Conservation (phyloP, 768 basidiomycete species). For the Clitopilus passeckerianus region DNA sequence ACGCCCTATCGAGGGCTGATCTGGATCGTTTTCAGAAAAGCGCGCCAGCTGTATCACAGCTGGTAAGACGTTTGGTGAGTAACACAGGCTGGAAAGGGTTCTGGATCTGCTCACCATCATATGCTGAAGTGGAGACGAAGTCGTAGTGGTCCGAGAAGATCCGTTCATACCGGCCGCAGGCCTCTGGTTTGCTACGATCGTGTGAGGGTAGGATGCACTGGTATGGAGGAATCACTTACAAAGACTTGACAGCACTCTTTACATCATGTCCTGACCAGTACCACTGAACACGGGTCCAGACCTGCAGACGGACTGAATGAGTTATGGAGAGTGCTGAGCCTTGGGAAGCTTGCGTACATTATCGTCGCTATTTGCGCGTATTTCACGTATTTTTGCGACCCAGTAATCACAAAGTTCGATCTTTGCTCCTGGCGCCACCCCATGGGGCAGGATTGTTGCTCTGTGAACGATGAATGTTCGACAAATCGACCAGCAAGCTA, state of each 20-base stretch:
- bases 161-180: slow-evolving; percentile 44
- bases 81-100: neutral
- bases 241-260: slow-evolving; percentile 34
- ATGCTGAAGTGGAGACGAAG: slow-evolving; percentile 36
- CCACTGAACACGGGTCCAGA: slow-evolving; percentile 54
- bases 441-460: slow-evolving; percentile 37
- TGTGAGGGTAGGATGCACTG: no score
- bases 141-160: slow-evolving; percentile 45
- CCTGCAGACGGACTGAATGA: slow-evolving; percentile 22
- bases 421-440: slow-evolving; percentile 13
- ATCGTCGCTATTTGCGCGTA: slow-evolving; percentile 25
- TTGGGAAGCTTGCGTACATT: slow-evolving; percentile 17
- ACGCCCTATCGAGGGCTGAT: slow-evolving; percentile 33
- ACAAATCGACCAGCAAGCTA: neutral
- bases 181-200: slow-evolving; percentile 25
- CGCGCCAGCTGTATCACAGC: slow-evolving; percentile 25
- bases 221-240: slow-evolving; percentile 28
- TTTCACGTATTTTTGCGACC: slow-evolving; percentile 45
- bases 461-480: slow-evolving; percentile 16
- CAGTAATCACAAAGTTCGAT: slow-evolving; percentile 38
- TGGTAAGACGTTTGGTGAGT: slow-evolving; percentile 11
- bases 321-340: neutral
- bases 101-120: slow-evolving; percentile 33
- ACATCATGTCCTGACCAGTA: slow-evolving; percentile 50
- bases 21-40: slow-evolving; percentile 32